Evolutionary conservation across 768 basidiomycete species (phyloP), one percentile per base, ranked within the genome.

Genomic region (Xerocomellus amylosporus): DNA sequence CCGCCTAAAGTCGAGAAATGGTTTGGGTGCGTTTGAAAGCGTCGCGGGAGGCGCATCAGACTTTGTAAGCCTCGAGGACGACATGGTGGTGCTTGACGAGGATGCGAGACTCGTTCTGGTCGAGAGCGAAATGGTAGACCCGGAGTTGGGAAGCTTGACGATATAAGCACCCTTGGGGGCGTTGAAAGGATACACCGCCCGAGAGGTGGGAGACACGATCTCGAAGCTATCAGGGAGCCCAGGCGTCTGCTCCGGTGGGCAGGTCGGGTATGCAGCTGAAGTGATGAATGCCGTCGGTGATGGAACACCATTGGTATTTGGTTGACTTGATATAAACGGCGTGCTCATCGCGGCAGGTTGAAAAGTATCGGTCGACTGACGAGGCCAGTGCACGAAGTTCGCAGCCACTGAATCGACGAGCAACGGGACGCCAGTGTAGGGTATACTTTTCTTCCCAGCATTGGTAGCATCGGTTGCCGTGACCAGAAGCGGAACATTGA

Each of bases 261-360:
- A 10, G 22, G 15, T 4, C 10, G 44, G 28, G n/a, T 10, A 10
- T 20, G 37, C 22, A 41, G 34, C 26, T 1, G 39, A 31, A 2
- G 41, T 8, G 5, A 39, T 8, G 7, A 15, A 24, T 4, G 9
- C 9, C 8, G 22, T 38, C 17, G 20, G 45, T 3, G 54, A 40
- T n/a, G n/a, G 20, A 8, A 26, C 14, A n/a, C n/a, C 19, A 36
- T 24, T 24, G 15, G 20, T 14, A 20, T 39, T 33, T 12, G 22
- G n/a, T 26, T 40, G 43, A 45, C 19, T 30, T 13, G 50, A 42
- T 17, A 12, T 14, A 1, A 61, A 46, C 5, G 64, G 65, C 5
- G 65, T 65, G 24, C 64, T 65, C 26, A 51, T 64, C 40, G 37
- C 17, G 17, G 22, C 19, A 26, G 64, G 64, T 33, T 61, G 33